phyloP scores from a whole-genome alignment of 768 basidiomycete species.

The Myochromella boudieri region DNA sequence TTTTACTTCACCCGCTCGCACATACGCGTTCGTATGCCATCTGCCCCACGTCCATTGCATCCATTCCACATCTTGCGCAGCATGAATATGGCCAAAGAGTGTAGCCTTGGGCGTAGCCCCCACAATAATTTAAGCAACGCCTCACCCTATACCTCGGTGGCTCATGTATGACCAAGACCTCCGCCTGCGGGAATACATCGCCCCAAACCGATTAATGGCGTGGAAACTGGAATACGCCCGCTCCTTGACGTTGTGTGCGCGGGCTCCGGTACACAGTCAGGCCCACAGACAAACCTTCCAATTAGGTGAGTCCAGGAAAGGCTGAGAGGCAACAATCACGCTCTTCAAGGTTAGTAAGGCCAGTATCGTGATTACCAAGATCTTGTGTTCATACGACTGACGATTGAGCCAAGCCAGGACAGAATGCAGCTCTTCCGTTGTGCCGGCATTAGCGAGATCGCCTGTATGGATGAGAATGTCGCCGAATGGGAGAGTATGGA shows the following conservation, averaged over 20 bases:
- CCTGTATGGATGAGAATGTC: constrained; percentile 3
- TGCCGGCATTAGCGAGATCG: not conserved
- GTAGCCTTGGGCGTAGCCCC: not conserved
- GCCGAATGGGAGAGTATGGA: not conserved
- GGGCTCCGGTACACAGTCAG: not conserved
- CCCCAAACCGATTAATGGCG: not conserved
- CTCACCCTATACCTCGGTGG: not conserved
- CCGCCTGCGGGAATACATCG: not conserved
- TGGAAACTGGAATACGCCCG: not conserved
- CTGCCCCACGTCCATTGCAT: not conserved
- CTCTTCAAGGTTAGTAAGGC: not conserved
- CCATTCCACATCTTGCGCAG: not conserved
- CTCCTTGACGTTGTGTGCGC: not conserved
- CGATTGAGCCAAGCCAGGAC: not conserved
- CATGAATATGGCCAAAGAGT: not conserved
- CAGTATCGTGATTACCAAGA: not conserved
- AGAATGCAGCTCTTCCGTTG: not conserved
- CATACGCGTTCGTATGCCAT: not conserved
- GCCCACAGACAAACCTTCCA: not conserved
- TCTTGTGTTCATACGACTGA: not conserved
- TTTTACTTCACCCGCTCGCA: not conserved
- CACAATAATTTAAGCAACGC: not conserved
- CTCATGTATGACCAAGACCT: not conserved
- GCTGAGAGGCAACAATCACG: not conserved
- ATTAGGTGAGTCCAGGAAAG: not conserved